Percentiles rank a stretch among this genome's conserved stretches.
phyloP scores from a whole-genome alignment of 306 rosid species.

The Hippophae gyantsensis region DNA sequence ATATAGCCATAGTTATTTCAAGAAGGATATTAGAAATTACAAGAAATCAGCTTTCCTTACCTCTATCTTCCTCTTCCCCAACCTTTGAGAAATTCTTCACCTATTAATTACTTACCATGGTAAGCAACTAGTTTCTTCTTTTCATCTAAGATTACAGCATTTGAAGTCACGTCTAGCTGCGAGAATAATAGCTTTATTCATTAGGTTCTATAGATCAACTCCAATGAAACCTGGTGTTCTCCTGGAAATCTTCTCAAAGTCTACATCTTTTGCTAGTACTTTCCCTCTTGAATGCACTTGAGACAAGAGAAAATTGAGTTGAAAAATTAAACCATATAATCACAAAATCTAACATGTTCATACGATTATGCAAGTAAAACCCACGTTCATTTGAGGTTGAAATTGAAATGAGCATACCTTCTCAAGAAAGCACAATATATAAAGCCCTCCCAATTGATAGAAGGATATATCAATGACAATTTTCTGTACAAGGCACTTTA shows the following conservation, averaged over 20 bases:
- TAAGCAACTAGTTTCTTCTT: slow-evolving; percentile 91
- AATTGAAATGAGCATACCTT: too few species aligned
- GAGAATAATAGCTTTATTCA: slow-evolving; percentile 98
- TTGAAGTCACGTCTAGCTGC: slow-evolving; percentile 98
- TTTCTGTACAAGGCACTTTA: too few species aligned
- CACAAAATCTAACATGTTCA: background rate
- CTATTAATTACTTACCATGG: slow-evolving; percentile 34
- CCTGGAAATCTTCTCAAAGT: slow-evolving; percentile 88
- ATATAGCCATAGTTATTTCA: too few species aligned
- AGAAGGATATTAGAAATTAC: too few species aligned
- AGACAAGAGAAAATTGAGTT: background rate
- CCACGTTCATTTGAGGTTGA: too few species aligned
- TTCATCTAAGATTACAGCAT: slow-evolving; percentile 87
- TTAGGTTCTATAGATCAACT: slow-evolving; percentile 70
- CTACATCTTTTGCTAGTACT: slow-evolving; percentile 89
- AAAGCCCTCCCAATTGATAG: too few species aligned
- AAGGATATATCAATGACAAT: too few species aligned
- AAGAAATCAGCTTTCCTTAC: too few species aligned
- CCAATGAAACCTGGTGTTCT: slow-evolving; percentile 96
- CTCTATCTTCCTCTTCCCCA: too few species aligned
- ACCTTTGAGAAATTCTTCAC: too few species aligned
- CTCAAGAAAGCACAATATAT: too few species aligned
- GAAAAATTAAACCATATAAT: background rate
- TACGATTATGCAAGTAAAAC: background rate
- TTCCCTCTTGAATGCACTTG: slow-evolving; percentile 87